A percentile compares a stretch with the other conserved stretches of the same genome.
phyloP scores from a whole-genome alignment of 2,329 filamentous ascomycete species.

The Venturia aucupariae region DNA sequence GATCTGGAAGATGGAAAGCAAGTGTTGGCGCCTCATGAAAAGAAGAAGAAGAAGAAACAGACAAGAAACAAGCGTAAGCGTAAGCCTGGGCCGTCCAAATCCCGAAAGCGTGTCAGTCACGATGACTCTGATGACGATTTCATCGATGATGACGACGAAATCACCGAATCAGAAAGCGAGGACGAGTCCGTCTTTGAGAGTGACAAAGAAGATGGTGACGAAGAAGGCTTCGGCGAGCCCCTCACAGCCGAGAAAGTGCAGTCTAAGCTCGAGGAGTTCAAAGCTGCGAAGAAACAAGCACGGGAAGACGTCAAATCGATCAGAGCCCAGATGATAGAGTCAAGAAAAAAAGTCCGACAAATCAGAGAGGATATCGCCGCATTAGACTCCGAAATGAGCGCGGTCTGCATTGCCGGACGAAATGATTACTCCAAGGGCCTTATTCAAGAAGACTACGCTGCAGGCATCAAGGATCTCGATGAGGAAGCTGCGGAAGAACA shows the following conservation, averaged over 20 bases:
- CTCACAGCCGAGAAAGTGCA: slow-evolving; percentile 34
- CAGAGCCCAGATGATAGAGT: slow-evolving; percentile 19
- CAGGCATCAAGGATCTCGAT: slow-evolving; percentile 51
- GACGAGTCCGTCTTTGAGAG: slow-evolving; percentile 10
- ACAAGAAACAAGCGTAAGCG: slow-evolving; percentile 36
- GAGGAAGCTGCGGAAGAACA: slow-evolving; percentile 45
- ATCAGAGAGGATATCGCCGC: neutral
- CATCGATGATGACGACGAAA: slow-evolving; percentile 22
- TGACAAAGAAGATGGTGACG: slow-evolving; percentile 20
- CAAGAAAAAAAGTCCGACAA: neutral
- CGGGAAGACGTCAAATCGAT: slow-evolving; percentile 21
- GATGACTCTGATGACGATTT: slow-evolving; percentile 17
- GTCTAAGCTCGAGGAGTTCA: slow-evolving; percentile 36
- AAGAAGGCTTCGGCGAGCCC: neutral
- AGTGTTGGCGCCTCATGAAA: slow-evolving; percentile 31
- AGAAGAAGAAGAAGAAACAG: slow-evolving; percentile 16
- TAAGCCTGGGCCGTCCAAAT: neutral
- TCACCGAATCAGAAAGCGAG: slow-evolving; percentile 20
- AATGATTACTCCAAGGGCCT: slow-evolving; percentile 47
- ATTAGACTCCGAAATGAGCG: slow-evolving; percentile 1
- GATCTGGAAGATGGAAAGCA: slow-evolving; percentile 32
- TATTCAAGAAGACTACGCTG: slow-evolving; percentile 51
- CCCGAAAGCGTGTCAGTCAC: neutral
- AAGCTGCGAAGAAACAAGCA: slow-evolving; percentile 33
- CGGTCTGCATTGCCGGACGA: slow-evolving; percentile 43